Percentiles rank a stretch among this genome's conserved stretches.
These are phyloP conservation scores for Aspergillus calidoustus DNA, from an alignment of 2,329 filamentous ascomycete genomes.

Conservation along the genomic window DNA sequence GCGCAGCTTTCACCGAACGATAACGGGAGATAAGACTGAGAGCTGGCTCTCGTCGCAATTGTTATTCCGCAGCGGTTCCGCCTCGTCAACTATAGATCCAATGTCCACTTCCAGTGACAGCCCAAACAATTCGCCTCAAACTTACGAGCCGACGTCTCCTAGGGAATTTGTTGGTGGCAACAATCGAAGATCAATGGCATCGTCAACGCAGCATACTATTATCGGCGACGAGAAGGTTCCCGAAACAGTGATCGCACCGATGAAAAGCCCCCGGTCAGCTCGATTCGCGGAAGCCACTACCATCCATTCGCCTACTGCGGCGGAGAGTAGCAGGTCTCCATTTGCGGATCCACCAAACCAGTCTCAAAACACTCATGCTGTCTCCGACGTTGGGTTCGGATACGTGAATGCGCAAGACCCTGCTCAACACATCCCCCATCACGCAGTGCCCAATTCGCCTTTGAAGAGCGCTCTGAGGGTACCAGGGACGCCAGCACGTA, in stretches of 20 bases:
- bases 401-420: conserved; percentile 71
- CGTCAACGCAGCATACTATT: conserved; percentile 32
- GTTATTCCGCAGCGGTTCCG: conserved; percentile 5
- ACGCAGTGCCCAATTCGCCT: conserved; percentile 73
- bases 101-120: conserved; percentile 35
- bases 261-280: conserved; percentile 61
- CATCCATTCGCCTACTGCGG: conserved; percentile 64
- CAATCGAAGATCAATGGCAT: conserved; percentile 37
- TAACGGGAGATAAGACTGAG: conserved; percentile 24
- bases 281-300: conserved; percentile 70
- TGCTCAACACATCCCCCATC: conserved; percentile 53
- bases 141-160: conserved; percentile 44
- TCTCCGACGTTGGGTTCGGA: conserved; percentile 89
- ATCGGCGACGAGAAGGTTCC: conserved; percentile 31
- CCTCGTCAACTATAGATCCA: neutral
- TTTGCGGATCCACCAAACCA: conserved; percentile 58
- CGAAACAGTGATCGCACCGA: conserved; percentile 38
- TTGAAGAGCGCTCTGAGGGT: conserved; percentile 90
- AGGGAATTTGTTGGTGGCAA: conserved; percentile 42
- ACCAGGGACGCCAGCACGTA: conserved; percentile 77
- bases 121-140: conserved; percentile 34
- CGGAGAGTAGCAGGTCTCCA: conserved; percentile 50
- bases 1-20: neutral
- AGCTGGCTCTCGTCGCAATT: conserved; percentile 42
- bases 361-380: conserved; percentile 57